Conservation (phyloP, 495 filamentous ascomycete genomes). For the Penicillium silybi region DNA sequence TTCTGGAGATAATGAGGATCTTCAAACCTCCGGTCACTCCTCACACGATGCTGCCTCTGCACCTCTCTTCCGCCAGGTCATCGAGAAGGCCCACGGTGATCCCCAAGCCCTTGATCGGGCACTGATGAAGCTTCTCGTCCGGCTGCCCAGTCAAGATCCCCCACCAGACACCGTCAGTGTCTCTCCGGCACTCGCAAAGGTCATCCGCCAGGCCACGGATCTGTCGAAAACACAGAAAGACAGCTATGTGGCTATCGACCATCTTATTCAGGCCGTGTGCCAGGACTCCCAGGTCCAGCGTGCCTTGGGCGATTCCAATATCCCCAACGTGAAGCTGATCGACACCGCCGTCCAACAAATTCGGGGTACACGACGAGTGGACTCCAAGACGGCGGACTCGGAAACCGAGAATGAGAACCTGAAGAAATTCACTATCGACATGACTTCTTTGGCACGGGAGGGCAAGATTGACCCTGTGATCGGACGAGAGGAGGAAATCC, state of each 20-base stretch:
- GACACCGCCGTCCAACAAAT: slow-evolving; percentile 85
- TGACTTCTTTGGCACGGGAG: slow-evolving; percentile 90
- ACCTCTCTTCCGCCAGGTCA: slow-evolving; percentile 86
- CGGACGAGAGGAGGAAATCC: slow-evolving; percentile 93
- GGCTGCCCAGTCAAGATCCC: slow-evolving; percentile 88
- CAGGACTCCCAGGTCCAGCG: slow-evolving; percentile 74
- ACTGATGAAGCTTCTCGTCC: slow-evolving; percentile 86
- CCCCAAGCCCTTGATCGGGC: slow-evolving; percentile 80
- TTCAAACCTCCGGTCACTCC: slow-evolving; percentile 57
- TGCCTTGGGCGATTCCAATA: slow-evolving; percentile 77
- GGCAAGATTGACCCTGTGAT: slow-evolving; percentile 99
- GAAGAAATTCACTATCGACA: slow-evolving; percentile 96
- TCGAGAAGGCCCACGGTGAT: slow-evolving; percentile 92
- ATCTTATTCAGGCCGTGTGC: slow-evolving; percentile 76
- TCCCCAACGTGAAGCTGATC: slow-evolving; percentile 86
- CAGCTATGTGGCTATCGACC: slow-evolving; percentile 88
- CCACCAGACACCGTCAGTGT: slow-evolving; percentile 83
- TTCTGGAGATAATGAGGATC: slow-evolving; percentile 70
- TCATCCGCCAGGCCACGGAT: slow-evolving; percentile 80
- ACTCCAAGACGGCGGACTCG: slow-evolving; percentile 89
- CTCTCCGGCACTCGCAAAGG: slow-evolving; percentile 72
- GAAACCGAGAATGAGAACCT: slow-evolving; percentile 90
- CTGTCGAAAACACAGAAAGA: slow-evolving; percentile 95
- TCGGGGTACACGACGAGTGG: slow-evolving; percentile 84
- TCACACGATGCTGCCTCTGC: slow-evolving; percentile 52